Conservation (phyloP, 2,329 filamentous ascomycete species). For the Lachnellula cervina region DNA sequence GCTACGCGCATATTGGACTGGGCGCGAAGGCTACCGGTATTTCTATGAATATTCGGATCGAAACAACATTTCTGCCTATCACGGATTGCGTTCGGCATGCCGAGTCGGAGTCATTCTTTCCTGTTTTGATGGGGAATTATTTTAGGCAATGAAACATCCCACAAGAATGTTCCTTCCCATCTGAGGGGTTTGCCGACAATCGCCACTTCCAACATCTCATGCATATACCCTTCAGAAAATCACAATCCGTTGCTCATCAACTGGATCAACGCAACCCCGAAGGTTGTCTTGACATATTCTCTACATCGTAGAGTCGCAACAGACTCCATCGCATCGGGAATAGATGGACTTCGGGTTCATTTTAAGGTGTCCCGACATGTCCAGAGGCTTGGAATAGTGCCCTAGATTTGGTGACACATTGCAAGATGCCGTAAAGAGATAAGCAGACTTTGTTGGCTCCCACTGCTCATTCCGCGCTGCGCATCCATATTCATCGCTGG, state of each 20-base stretch:
- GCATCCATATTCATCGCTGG: constrained; percentile 70
- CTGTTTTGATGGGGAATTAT: neutral
- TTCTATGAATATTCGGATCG: constrained; percentile 66
- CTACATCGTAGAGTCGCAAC: constrained; percentile 59
- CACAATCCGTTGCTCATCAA: constrained; percentile 70
- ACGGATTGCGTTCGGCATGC: constrained; percentile 70
- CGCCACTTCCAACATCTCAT: neutral
- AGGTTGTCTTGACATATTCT: constrained; percentile 64
- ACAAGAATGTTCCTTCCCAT: too few species aligned
- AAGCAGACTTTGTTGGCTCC: constrained; percentile 64
- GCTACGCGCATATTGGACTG: constrained; percentile 60
- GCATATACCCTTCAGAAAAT: constrained; percentile 65
- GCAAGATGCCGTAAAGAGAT: constrained; percentile 59
- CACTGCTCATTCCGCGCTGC: constrained; percentile 64
- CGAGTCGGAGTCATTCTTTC: neutral
- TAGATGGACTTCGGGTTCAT: constrained; percentile 70
- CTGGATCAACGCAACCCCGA: constrained; percentile 44
- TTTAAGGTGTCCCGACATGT: constrained; percentile 73
- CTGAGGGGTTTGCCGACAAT: neutral
- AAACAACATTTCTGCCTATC: constrained; percentile 58
- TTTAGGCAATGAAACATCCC: too few species aligned
- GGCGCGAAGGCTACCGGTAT: constrained; percentile 71
- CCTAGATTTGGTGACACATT: constrained; percentile 62
- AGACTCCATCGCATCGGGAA: constrained; percentile 65
- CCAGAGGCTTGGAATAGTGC: constrained; percentile 67